Base-by-base conservation (phyloP, 1,139 yeast genomes). In the Scheffersomyces quercinus region DNA sequence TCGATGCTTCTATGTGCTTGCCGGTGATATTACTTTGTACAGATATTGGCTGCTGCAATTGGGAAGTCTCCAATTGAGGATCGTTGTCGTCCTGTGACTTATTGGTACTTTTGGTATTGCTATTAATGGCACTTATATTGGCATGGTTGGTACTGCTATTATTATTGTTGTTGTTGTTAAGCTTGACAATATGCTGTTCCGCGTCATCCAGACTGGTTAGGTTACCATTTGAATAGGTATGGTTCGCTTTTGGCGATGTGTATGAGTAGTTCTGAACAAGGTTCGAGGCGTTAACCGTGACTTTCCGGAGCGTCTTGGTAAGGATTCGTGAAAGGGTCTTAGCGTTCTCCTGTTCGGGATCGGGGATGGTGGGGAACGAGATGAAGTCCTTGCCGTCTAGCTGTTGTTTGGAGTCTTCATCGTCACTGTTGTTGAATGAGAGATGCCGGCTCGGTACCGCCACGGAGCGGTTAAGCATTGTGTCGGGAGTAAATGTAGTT, bases 291-390 rank as follows among this genome's bases (percentile, higher is more conserved):
- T 73, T 74, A 44, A 65, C 67, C 34, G 79, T 74, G 26, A 74
- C 79, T 44, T 74, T 65, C 30, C 77, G 59, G n/a, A 74, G 53
- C 1, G 79, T 74, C 38, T 64, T 67, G 34, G 75, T 58, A 49
- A 74, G 57, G 32, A 74, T 59, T 9, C 65, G 61, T 6, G 68
- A 57, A 8, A 70, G 58, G 8, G 68, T 65, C 48, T 59, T 62
- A 38, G 63, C 48, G 33, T 58, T 58, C 24, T 67, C 69, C 32
- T 60, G 56, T 45, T 73, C 73, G 1, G 79, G 78, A 51, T 74
- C 78, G 4, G 78, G 75, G 9, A 73, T 56, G 6, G 70, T 67
- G 10, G 79, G 79, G 46, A 74, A 74, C 34, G 78, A 73, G 24
- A 67, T 67, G 49, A 64, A 74, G 51, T 73, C 78, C 26, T 20